Conservation (phyloP, 108 stramenopile genomes). For the Discostella pseudostelligera region DNA sequence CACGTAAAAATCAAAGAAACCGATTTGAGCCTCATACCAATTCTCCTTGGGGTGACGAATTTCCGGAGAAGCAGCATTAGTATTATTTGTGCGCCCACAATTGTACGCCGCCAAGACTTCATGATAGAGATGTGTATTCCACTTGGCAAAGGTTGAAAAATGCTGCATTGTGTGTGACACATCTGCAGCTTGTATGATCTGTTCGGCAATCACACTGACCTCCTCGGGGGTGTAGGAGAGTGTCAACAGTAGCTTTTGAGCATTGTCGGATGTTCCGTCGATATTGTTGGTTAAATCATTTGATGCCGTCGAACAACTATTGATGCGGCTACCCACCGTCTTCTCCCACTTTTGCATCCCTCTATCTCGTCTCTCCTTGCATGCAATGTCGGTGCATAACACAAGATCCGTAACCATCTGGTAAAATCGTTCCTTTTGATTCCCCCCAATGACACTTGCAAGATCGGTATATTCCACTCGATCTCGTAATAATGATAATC, state of each 20-base stretch:
- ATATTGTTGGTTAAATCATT: too few relatives aligned
- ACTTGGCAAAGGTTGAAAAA: slow-evolving; percentile 55
- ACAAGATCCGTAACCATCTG: slow-evolving; percentile 21
- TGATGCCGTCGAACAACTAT: too few relatives aligned
- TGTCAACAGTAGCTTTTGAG: too few relatives aligned
- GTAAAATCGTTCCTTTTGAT: slow-evolving; percentile 9
- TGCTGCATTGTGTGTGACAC: slow-evolving; percentile 66
- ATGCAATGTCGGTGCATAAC: slow-evolving; percentile 26
- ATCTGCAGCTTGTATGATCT: slow-evolving; percentile 63
- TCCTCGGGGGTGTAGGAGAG: slow-evolving; percentile 1
- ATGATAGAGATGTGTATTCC: slow-evolving; percentile 53
- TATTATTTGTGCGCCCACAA: slow-evolving; percentile 5
- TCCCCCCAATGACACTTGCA: slow-evolving; percentile 7
- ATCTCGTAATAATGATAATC: not conserved
- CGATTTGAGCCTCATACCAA: slow-evolving; percentile 34
- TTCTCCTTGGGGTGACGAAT: slow-evolving; percentile 19
- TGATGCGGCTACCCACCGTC: too few relatives aligned
- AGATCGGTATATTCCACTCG: not conserved
- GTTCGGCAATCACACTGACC: slow-evolving; percentile 24
- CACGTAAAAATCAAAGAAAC: slow-evolving; percentile 18
- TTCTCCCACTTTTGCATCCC: slow-evolving; percentile 25
- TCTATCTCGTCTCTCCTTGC: slow-evolving; percentile 15
- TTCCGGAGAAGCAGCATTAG: not conserved
- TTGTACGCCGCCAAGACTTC: slow-evolving; percentile 34
- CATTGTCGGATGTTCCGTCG: too few relatives aligned